Conservation (phyloP, 306 rosid genomes). For the Corylus avellana region DNA sequence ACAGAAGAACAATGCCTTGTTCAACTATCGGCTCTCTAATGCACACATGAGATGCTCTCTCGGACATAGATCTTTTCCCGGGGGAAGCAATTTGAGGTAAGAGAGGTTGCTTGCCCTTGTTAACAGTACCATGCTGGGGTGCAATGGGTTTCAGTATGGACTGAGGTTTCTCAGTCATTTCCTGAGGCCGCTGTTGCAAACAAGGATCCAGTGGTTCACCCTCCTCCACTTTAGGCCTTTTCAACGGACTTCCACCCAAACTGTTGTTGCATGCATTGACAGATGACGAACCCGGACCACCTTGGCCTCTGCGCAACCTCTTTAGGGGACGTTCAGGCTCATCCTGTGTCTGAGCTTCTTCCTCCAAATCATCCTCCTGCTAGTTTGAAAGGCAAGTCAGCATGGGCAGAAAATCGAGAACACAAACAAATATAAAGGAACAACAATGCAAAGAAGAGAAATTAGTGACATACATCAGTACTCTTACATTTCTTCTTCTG, state of each 20-base stretch:
- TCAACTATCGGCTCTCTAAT: slow-evolving; percentile 44
- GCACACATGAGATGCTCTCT: slow-evolving; percentile 31
- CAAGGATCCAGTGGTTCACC: slow-evolving; percentile 31
- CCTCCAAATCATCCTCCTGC: slow-evolving; percentile 45
- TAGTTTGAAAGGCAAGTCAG: slow-evolving; percentile 35
- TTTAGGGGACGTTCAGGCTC: slow-evolving; percentile 69
- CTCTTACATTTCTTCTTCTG: slow-evolving; percentile 31
- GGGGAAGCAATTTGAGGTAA: slow-evolving; percentile 35
- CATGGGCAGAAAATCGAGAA: slow-evolving; percentile 16
- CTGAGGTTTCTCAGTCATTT: slow-evolving; percentile 24
- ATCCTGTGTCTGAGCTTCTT: slow-evolving; percentile 38
- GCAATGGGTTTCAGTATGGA: slow-evolving; percentile 29
- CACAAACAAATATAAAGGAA: slow-evolving; percentile 12
- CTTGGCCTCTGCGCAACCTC: slow-evolving; percentile 74
- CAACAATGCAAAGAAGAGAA: slow-evolving; percentile 7
- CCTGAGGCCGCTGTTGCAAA: slow-evolving; percentile 40
- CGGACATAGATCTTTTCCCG: slow-evolving; percentile 36
- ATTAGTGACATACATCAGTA: slow-evolving; percentile 30
- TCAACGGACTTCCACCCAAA: slow-evolving; percentile 35
- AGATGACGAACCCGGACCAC: slow-evolving; percentile 39
- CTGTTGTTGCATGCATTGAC: slow-evolving; percentile 28
- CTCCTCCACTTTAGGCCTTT: slow-evolving; percentile 55
- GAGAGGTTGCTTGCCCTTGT: slow-evolving; percentile 76
- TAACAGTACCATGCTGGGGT: slow-evolving; percentile 27
- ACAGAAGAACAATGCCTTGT: slow-evolving; percentile 25